These are phyloP conservation scores for Vitis amurensis DNA, from an alignment of 164 flowering plant species.

Conservation along the genomic window DNA sequence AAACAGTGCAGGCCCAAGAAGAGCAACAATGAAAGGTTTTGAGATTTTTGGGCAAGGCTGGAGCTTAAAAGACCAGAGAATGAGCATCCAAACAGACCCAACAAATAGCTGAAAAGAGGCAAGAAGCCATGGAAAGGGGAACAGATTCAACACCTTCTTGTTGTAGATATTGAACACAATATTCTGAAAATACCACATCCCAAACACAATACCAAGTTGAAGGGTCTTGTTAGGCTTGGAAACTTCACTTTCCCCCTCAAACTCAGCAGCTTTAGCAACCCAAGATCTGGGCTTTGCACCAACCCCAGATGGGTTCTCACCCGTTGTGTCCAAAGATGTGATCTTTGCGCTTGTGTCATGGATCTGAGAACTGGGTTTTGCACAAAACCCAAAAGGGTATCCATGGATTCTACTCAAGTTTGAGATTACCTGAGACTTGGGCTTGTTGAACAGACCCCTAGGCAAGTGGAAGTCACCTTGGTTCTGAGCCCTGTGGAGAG, in stretches of 20 bases:
- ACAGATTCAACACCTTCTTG: conserved; percentile 76
- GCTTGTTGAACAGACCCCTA: conserved; percentile 3
- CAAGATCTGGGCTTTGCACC: conserved; percentile 22
- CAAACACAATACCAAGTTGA: conserved; percentile 68
- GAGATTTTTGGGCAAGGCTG: conserved; percentile 74
- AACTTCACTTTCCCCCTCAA: conserved; percentile 28
- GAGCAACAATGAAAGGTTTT: conserved; percentile 68
- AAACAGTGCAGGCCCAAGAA: conserved; percentile 83
- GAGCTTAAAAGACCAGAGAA: conserved; percentile 71
- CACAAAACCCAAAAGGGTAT: conserved; percentile 18
- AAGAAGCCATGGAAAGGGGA: conserved; percentile 87
- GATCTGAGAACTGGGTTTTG: conserved; percentile 29
- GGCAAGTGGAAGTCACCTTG: conserved; percentile 1
- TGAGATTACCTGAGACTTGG: neutral
- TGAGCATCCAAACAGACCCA: conserved; percentile 84
- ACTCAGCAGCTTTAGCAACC: conserved; percentile 38
- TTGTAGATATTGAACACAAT: conserved; percentile 88
- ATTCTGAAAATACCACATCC: conserved; percentile 89
- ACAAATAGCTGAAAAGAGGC: conserved; percentile 78
- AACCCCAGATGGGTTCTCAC: conserved; percentile 17
- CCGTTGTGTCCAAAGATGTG: conserved; percentile 6
- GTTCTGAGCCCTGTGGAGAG: conserved; percentile 13
- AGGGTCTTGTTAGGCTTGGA: conserved; percentile 44
- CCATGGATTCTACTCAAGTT: conserved; percentile 6
- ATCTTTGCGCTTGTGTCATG: conserved; percentile 12